These are phyloP conservation scores for Fomitiporia mediterranea DNA, from an alignment of 1,284 basidiomycete species.

Conservation along the genomic window DNA sequence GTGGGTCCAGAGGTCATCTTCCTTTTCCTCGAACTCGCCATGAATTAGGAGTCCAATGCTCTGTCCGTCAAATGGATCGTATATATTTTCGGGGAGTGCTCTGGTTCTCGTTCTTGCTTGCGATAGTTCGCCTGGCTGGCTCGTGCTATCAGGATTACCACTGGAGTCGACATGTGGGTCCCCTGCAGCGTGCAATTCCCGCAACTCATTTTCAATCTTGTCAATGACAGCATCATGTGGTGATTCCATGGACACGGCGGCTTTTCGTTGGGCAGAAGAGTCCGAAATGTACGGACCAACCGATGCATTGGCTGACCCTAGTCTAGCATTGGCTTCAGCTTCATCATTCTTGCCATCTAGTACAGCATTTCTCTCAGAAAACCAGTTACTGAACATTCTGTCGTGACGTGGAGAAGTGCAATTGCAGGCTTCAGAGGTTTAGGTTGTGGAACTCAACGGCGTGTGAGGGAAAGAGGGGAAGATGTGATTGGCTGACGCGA, in stretches of 20 bases:
- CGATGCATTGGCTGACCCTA: background rate
- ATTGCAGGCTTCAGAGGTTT: background rate
- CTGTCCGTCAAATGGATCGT: slow-evolving; percentile 50
- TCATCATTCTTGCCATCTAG: background rate
- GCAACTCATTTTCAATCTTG: slow-evolving; percentile 38
- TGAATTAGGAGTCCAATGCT: slow-evolving; percentile 35
- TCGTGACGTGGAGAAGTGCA: background rate
- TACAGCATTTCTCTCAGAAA: background rate
- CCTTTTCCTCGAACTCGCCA: slow-evolving; percentile 30
- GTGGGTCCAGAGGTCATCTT: slow-evolving; percentile 60
- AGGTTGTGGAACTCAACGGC: background rate
- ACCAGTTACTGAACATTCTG: slow-evolving; percentile 8
- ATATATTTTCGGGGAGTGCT: slow-evolving; percentile 32
- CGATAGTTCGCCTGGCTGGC: slow-evolving; percentile 16
- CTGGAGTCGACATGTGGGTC: slow-evolving; percentile 18
- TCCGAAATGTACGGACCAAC: background rate
- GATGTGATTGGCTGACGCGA: no score
- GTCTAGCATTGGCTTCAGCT: background rate
- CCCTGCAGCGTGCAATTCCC: slow-evolving; percentile 17
- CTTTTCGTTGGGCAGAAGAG: background rate
- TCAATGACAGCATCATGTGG: slow-evolving; percentile 61
- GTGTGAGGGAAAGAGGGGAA: background rate
- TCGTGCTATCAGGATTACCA: slow-evolving; percentile 17
- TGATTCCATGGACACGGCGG: background rate
- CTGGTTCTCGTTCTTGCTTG: slow-evolving; percentile 15